Evolutionary conservation across 116 monocot genomes (phyloP), one percentile per base, ranked within the genome.

Genomic region (Cymodocea nodosa): DNA sequence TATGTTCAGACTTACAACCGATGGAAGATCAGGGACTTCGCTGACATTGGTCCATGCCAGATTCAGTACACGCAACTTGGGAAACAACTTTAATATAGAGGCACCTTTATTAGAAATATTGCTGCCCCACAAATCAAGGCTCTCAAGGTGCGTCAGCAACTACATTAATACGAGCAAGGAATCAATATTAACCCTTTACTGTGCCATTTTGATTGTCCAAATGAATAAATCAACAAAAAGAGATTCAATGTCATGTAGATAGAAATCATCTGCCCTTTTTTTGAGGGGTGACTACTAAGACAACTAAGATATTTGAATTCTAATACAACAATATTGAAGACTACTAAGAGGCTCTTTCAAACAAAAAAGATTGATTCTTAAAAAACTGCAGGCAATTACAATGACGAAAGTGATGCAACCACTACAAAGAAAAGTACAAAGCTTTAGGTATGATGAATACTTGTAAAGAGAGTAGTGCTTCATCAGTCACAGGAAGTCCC

Each of bases 81-180:
- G 76, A 59, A 94, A 87, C 23, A 44, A 56, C 66, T 74, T 57
- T 50, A 94, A 73, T 17, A 71, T 13, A 67, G 39, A 17, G 69
- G 81, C 85, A 72, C 90, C 87, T 50, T 66, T 18, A 22, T 87
- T 73, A 15, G 94, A 76, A 74, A 89, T 76, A 66, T 77, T 63
- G 73, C 87, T 84, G 25, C 90, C 94, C 94, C 94, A 90, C 71
- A 90, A 24, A 74, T 90, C 87, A 76, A 94, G 75, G 65, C 83
- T 61, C 61, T 89, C 83, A 7, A 94, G 81, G 37, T 68, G 66
- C 72, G 82, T 85, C 71, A 94, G 69, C 37, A 71, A 73, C 94
- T 94, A 49, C 23, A 74, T 36, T 16, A 74, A 48, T 25, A 63
- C 34, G 22, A 59, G 13, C 6, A 23, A 65, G 61, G 51, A 62